Evolutionary conservation across 371 early-diverging fungal species (phyloP), one percentile per base, ranked within the genome.

Genomic region (Chytridium lagenaria): DNA sequence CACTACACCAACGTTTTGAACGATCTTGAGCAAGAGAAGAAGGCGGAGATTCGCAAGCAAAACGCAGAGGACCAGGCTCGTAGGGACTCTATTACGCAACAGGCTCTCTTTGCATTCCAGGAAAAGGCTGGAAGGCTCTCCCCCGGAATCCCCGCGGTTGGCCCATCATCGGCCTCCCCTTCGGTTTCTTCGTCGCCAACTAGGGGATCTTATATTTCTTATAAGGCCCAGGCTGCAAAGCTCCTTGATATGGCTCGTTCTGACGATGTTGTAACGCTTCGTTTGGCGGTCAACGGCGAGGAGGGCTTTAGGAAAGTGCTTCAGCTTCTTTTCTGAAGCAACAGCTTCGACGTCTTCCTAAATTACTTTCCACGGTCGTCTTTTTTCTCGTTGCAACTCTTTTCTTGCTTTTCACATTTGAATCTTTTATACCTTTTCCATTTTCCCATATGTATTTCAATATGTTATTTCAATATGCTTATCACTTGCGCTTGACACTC

Each of bases 1-100:
- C 81, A 81, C 67, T 57, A 57, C 57, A 57, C 57, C 26, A 57
- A 30, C 57, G 57, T 57, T 30, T 26, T 57, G 15, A 30, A 22
- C 57, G 57, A 22, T 26, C 15, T 15, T 7, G 23, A 57, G 15
- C 15, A 57, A 30, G 23, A 57, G 57, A 26, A 57, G 23, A 5
- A 22, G 26, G 57, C 7, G 10, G 26, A 5, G 15, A 30, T 57
- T 26, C 22, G 30, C 26, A 22, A 30, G 22, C 5, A 22, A 26
- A 26, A 57, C 15, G 57, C 7, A 5, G 57, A 57, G 10, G 26
- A 30, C 15, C 5, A 23, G 26, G 30, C 26, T 7, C 7, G 57
- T 7, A 5, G 5, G 15, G 23, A 15, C 57, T 22, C 57, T 22
- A 30, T 23, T 30, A n/a, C n/a, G n/a, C n/a, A n/a, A n/a, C n/a